Percentiles rank a stretch among this genome's conserved stretches.
phyloP scores from a whole-genome alignment of 2,329 filamentous ascomycete species.

The Colletotrichum caudatum region DNA sequence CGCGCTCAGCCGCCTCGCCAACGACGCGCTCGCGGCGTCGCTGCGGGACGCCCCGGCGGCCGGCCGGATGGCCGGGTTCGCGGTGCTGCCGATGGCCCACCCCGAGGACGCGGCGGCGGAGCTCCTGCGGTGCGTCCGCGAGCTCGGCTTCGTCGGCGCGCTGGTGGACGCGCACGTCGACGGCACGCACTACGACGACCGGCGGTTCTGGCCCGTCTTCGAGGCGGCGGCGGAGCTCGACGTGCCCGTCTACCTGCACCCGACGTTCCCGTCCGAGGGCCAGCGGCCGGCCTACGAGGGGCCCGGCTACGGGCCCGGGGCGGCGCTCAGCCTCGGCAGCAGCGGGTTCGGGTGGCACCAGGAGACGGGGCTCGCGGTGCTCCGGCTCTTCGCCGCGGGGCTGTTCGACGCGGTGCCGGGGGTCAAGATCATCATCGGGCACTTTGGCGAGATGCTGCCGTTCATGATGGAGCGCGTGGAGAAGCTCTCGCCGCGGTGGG shows the following conservation, averaged over 20 bases:
- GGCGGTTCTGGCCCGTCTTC: slow-evolving; percentile 74
- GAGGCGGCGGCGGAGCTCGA: slow-evolving; percentile 67
- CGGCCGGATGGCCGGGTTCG: slow-evolving; percentile 21
- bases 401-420: slow-evolving; percentile 28
- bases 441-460: slow-evolving; percentile 56
- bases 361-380: slow-evolving; percentile 55
- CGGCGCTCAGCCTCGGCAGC: slow-evolving; percentile 52
- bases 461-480: slow-evolving; percentile 64
- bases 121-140: slow-evolving; percentile 64
- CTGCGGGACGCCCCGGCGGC: background rate
- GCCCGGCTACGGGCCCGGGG: slow-evolving; percentile 45
- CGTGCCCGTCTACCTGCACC: slow-evolving; percentile 74
- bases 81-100: slow-evolving; percentile 60
- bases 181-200: slow-evolving; percentile 68
- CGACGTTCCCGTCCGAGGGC: slow-evolving; percentile 52
- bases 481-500: slow-evolving; percentile 47
- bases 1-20: slow-evolving; percentile 47
- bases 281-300: slow-evolving; percentile 47
- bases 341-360: slow-evolving; percentile 64
- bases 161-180: slow-evolving; percentile 71
- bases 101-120: slow-evolving; percentile 63
- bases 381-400: slow-evolving; percentile 25
- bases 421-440: slow-evolving; percentile 27
- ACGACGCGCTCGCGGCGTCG: slow-evolving; percentile 42
- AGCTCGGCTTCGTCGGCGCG: slow-evolving; percentile 71